Base-by-base conservation (phyloP, 192 early-diverging fungal genomes). In the Gaertneriomyces sp. region DNA sequence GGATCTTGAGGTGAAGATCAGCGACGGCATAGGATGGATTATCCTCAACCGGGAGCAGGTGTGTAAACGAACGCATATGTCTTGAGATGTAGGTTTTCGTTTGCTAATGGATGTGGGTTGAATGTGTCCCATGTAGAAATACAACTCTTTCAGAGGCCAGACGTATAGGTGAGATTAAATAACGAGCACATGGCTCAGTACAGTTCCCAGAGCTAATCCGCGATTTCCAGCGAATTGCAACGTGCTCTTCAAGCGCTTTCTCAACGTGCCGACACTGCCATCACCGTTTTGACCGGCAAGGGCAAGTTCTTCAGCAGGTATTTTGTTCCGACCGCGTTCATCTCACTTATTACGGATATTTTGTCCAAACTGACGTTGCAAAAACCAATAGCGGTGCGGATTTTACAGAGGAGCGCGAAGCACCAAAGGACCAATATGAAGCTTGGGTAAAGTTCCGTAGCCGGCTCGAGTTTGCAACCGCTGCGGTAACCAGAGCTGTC, bases 251-350 rank as follows among this genome's bases (percentile, higher is more conserved):
- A 53, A 7, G 8, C 11, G 10, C 45, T 59, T 20, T 63, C 62
- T 6, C 33, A 60, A 8, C 17, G 42, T 7, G 49, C 65, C 3
- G 58, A 72, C 45, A 46, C 51, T 33, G 39, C 55, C 44, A 64
- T 71, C 40, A 70, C 68, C n/a, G 68, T 75, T 17, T 38, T 75
- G n/a, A 70, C 73, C 3, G 73, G 73, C n/a, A 51, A 65, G 45
- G 73, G 73, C 16, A 71, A 64, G 47, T 75, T 71, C 63, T 75
- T 75, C 63, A 62, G 59, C 41, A 60, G 61, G 61, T 63, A 54
- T 4, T 2, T 20, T 33, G 1, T 33, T 33, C 25, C 25, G 25
- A 33, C 25, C 25, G 25, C 25, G 25, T 33, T 33, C 25, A 0
- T 33, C 25, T 33, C n/a, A n/a, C n/a, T n/a, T n/a, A n/a, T n/a